Base-by-base conservation (phyloP, 2,329 filamentous ascomycete genomes). In the Diaporthe helianthi region DNA sequence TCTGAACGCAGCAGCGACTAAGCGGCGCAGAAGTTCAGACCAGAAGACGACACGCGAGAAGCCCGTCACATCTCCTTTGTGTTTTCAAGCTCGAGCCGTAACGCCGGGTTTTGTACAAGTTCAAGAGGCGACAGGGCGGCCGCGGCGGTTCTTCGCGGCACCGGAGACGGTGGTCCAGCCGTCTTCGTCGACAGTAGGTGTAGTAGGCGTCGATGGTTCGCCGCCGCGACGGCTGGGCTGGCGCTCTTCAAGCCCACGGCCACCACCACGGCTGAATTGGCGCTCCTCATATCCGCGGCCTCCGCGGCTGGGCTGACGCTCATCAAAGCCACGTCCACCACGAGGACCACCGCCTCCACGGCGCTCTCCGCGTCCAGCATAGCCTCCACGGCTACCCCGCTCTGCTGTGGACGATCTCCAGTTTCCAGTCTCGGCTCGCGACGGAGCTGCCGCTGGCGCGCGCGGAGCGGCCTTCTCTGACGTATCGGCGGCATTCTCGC, bases 91-190 rank as follows among this genome's bases (percentile, higher is more conserved):
- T 36, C 46, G 31, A 52, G 41, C 67, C 61, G 24, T 53, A 60
- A 67, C 67, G 60, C 58, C 68, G 58, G 63, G 54, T 71, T 64
- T 66, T 64, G 46, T 68, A 68, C 60, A 71, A 31, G 51, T 63
- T 72, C 55, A 72, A 46, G 69, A 70, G 41, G 61, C 65, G 22
- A 70, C 58, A 38, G 68, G 71, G 53, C 73, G 72, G 73, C 75
- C 78, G 46, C 82, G 72, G 77, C 86, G 75, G 58, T 77, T 77
- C 75, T 83, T 83, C 68, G 71, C 75, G 3, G 77, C 73, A 17
- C 75, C 69, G 10, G 79, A 72, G 66, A 89, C 89, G 31, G 86
- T 90, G 72, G 87, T 89, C 89, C 89, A 91, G 73, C 89, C 89
- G 76, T 90, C 88, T 46, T 88, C 87, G 55, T 87, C 85, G 61